Conservation (phyloP, 164 flowering plant genomes). For the Paratinospora sagittata region DNA sequence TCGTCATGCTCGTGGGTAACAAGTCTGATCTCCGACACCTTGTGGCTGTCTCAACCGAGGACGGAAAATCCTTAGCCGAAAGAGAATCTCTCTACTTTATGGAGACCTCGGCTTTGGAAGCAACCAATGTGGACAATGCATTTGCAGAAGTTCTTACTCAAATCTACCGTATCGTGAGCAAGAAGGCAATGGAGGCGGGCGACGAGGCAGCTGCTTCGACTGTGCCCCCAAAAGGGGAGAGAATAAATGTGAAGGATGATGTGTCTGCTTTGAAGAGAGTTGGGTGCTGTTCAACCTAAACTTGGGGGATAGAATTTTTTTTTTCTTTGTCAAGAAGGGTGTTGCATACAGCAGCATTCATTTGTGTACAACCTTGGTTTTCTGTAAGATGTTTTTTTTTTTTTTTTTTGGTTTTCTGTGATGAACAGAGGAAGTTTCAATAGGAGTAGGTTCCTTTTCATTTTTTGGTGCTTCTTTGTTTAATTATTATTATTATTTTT, state of each 20-base stretch:
- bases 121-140: slow-evolving; percentile 13
- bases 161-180: slow-evolving; percentile 13
- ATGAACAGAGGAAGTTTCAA: not conserved
- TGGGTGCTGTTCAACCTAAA: slow-evolving; percentile 13
- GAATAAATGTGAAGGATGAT: slow-evolving; percentile 12
- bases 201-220: slow-evolving; percentile 8
- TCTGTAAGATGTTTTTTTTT: not conserved
- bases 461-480: too few relatives aligned
- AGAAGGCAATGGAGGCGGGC: slow-evolving; percentile 12
- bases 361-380: not conserved
- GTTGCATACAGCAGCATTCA: not conserved
- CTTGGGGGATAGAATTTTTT: not conserved
- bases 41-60: slow-evolving; percentile 13
- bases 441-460: not conserved
- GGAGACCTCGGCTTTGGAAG: slow-evolving; percentile 15
- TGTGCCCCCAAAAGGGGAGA: slow-evolving; percentile 10
- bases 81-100: slow-evolving; percentile 14
- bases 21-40: slow-evolving; percentile 14
- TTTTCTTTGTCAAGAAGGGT: not conserved
- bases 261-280: slow-evolving; percentile 12
- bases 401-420: not conserved
- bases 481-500: not conserved
- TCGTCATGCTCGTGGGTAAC: slow-evolving; percentile 13
- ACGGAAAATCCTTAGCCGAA: slow-evolving; percentile 11
- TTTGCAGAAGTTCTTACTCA: slow-evolving; percentile 12